Base-by-base conservation (phyloP, 352 stramenopile genomes). In the Phytopythium litorale region DNA sequence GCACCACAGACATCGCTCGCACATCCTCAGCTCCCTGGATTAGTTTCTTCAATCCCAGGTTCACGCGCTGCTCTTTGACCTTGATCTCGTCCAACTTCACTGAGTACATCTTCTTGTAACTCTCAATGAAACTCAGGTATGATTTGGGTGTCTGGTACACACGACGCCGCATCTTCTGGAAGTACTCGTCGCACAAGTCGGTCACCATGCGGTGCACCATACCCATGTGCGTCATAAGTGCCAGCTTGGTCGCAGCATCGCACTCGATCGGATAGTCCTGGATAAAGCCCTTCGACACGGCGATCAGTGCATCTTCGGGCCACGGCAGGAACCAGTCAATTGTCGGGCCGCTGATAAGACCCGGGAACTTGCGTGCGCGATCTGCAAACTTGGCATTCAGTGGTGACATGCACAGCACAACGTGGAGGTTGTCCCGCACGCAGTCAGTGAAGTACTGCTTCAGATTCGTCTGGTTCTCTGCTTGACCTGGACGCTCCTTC, bases 241-340 rank as follows among this genome's bases (percentile, higher is more conserved):
- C 90, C 33, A 91, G 68, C 56, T 93, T 92, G 4, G 83, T 93
- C 4, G 84, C 73, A 0, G 89, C 76, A 53, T 96, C 86, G 60
- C 93, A 98, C 54, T 99, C 96, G 68, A 99, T 97, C 18, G 88
- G 76, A 65, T 98, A 99, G 54, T 99, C 92, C 19, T 96, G 85
- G 64, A 99, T 98, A 57, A 99, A 98, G 0, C 96, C 96, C 65
- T 97, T 94, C 13, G 94, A 98, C 42, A 99, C 97, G 33, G 91
- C 94, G 16, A 99, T 97, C 8, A 99, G 78, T 7, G 97, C 97
- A 65, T 99, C 97, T 81, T 99, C 95, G 7, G 97, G 97, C 97
- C 97, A 99, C n/a, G 94, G 87, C 46, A 99, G 75, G 79, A 99
- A 99, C 97, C 97, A 99, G 61, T 99, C 97, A 66, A 99, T 99